Evolutionary conservation across 1,139 yeast species (phyloP), one percentile per base, ranked within the genome.

Genomic region (Casaregolazyma suthepensis): DNA sequence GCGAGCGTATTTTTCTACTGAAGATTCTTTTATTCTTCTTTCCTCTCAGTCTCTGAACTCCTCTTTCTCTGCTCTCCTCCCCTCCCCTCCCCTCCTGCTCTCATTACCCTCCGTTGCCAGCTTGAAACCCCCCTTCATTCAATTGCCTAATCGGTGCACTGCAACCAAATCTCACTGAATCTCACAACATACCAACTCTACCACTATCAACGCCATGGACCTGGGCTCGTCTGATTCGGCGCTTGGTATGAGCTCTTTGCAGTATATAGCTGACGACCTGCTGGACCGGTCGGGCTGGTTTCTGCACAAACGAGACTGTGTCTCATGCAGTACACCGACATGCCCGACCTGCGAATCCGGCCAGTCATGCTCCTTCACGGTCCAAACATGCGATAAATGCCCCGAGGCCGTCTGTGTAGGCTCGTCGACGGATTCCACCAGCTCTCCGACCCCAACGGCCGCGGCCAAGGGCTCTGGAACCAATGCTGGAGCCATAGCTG

Each of bases 401-500:
- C 62, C 71, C 10, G 23, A 59, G 43, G 61, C 58, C 13, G 52
- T 58, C 29, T 66, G 70, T 49, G 53, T 55, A 1, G 52, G 48
- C 3, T 10, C 48, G 3, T 26, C 48, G 4, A 9, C 45, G 3
- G 23, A 42, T 12, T 13, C 54, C 9, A n/a, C 48, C 10, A 18
- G 50, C 9, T 2, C 52, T 2, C 20, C 51, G 13, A 37, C 54
- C n/a, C 45, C 51, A 18, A 18, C 52, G 9, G 46, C 51, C 2
- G 31, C 52, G 17, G 26, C 31, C 15, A 37, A 51, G 1, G 45
- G 55, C 31, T 48, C 54, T 26, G 55, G 55, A 10, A 43, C 56
- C 13, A 55, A 59, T 43, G 59, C 67, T 3, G 73, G 74, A 1
- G 70, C 73, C 20, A 69, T 70, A 38, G 73, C 72, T 3, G 74